These are phyloP conservation scores for Ascochyta rabiei DNA, from an alignment of 2,329 filamentous ascomycete genomes.

Conservation along the genomic window DNA sequence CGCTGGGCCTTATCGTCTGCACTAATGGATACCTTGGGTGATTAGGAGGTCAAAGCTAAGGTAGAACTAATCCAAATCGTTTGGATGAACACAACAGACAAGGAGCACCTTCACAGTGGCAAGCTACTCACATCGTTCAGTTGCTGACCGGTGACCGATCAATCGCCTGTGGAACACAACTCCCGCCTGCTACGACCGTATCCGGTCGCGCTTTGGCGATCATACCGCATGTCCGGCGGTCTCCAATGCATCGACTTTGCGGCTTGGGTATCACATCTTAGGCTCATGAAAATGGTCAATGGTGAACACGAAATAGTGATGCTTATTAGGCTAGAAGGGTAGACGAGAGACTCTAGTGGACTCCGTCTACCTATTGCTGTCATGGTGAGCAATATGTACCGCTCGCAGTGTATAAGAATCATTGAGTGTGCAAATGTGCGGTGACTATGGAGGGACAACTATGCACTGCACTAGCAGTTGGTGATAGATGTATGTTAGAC, in stretches of 20 bases:
- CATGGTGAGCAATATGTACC: neutral
- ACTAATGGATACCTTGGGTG: neutral
- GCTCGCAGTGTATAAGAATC: neutral
- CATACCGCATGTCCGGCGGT: neutral
- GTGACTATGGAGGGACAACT: too few species aligned
- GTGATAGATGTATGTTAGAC: neutral
- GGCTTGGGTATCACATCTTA: neutral
- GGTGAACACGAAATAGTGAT: neutral
- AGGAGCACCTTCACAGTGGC: neutral
- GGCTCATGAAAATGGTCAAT: neutral
- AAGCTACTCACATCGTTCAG: neutral
- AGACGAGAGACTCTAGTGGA: too few species aligned
- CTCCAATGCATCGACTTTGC: neutral
- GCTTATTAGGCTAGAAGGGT: neutral
- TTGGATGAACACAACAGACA: neutral
- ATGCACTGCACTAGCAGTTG: too few species aligned
- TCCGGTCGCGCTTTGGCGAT: neutral
- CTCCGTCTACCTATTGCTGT: neutral
- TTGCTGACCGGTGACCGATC: neutral
- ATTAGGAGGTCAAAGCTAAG: neutral
- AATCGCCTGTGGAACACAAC: neutral
- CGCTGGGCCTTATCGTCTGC: neutral
- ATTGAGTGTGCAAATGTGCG: too few species aligned
- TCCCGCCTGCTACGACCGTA: neutral
- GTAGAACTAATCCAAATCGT: neutral